Percentiles rank a stretch among this genome's conserved stretches.
Evolutionary conservation across 1,284 basidiomycete genomes (phyloP).

Genomic region (Moesziomyces sp.): DNA sequence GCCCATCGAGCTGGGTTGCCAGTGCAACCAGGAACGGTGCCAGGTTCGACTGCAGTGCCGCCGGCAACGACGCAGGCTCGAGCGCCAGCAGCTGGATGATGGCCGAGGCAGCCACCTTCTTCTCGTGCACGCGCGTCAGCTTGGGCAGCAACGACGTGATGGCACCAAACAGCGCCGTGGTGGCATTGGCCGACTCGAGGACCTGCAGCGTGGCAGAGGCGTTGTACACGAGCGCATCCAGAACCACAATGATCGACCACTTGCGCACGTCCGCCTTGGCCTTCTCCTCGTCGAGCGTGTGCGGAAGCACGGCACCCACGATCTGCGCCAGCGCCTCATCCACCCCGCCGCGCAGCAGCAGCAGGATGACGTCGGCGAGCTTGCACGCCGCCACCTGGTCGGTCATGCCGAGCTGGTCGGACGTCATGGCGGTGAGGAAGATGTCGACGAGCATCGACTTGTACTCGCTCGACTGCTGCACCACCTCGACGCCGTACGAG

Average conservation of each 20-base stretch:
- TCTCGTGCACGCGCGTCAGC: conserved; percentile 88
- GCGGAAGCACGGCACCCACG: conserved; percentile 50
- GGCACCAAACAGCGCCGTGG: conserved; percentile 84
- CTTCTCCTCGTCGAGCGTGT: conserved; percentile 61
- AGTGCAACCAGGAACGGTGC: conserved; percentile 54
- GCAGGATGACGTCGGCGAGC: conserved; percentile 81
- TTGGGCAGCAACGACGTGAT: conserved; percentile 71
- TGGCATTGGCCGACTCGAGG: conserved; percentile 76
- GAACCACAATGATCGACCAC: conserved; percentile 82
- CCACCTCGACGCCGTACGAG: conserved; percentile 81
- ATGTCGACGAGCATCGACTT: conserved; percentile 85
- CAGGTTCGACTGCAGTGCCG: conserved; percentile 46
- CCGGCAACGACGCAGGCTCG: conserved; percentile 46
- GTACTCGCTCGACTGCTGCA: conserved; percentile 80
- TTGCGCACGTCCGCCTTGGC: conserved; percentile 77
- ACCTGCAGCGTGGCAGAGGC: conserved; percentile 79
- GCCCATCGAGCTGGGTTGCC: conserved; percentile 49
- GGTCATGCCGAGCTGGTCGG: conserved; percentile 75
- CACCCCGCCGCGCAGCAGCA: conserved; percentile 80
- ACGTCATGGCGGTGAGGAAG: conserved; percentile 80
- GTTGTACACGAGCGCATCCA: conserved; percentile 88
- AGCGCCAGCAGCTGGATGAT: conserved; percentile 69
- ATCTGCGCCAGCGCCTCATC: conserved; percentile 68
- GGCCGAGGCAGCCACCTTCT: conserved; percentile 82
- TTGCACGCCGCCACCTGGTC: conserved; percentile 85